A percentile compares a stretch with the other conserved stretches of the same genome.
Conservation (phyloP, 257 asterid species). For the Fraxinus americana region DNA sequence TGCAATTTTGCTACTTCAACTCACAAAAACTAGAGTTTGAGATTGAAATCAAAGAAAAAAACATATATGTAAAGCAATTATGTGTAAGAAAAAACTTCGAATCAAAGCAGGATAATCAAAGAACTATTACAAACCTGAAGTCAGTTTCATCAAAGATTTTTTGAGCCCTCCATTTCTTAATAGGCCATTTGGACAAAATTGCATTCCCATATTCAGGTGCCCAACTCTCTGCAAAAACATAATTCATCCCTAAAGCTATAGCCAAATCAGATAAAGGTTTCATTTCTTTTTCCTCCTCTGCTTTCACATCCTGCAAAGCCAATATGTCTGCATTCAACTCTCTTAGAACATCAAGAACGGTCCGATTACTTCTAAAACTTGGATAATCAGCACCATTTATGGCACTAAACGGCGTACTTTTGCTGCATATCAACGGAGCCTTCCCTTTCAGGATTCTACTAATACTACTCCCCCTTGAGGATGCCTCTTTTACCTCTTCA, state of each 20-base stretch:
- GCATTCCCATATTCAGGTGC: constrained; percentile 98
- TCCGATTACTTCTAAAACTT: constrained; percentile 35
- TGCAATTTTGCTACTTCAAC: not conserved
- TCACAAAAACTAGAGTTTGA: not conserved
- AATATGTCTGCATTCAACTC: constrained; percentile 83
- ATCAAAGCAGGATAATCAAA: not conserved
- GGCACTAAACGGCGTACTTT: constrained; percentile 30
- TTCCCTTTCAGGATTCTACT: constrained; percentile 50
- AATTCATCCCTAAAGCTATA: constrained; percentile 80
- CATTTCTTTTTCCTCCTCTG: constrained; percentile 93
- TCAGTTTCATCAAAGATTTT: constrained; percentile 80
- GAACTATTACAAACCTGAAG: constrained; percentile 56
- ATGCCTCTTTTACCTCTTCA: constrained; percentile 26
- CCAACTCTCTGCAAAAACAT: constrained; percentile 98
- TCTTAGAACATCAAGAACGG: constrained; percentile 64
- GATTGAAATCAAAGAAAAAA: not conserved
- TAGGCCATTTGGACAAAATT: constrained; percentile 84
- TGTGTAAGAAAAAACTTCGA: not conserved
- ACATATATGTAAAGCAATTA: not conserved
- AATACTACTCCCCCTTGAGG: constrained; percentile 15
- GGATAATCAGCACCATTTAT: constrained; percentile 15
- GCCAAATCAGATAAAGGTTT: constrained; percentile 90
- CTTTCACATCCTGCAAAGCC: constrained; percentile 92
- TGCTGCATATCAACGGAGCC: constrained; percentile 48
- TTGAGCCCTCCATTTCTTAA: constrained; percentile 80